Conservation (phyloP, 192 early-diverging fungal genomes). For the Podila horticola region DNA sequence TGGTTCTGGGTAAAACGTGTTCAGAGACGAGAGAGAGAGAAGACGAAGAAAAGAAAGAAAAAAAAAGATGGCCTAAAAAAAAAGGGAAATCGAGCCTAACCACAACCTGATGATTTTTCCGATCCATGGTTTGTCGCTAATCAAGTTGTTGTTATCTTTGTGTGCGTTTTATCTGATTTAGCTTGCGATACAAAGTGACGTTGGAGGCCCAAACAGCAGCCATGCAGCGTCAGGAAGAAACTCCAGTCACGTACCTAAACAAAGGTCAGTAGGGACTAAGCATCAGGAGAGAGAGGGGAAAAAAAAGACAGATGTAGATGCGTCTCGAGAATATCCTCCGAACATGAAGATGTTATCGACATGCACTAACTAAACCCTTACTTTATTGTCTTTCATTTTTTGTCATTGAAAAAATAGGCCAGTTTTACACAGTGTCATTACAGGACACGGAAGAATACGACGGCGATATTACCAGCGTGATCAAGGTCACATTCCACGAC, state of each 20-base stretch:
- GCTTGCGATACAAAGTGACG: conserved; percentile 43
- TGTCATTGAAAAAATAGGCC: conserved; percentile 43
- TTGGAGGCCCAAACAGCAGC: conserved; percentile 63
- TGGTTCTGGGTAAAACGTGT: conserved; percentile 17
- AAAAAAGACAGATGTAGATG: not conserved
- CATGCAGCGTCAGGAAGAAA: conserved; percentile 63
- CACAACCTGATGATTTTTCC: not conserved
- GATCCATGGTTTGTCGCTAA: not conserved
- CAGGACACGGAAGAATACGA: conserved; percentile 60
- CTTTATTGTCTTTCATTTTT: not conserved
- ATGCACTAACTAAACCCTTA: not conserved
- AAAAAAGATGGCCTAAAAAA: not conserved
- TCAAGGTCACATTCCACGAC: conserved; percentile 79
- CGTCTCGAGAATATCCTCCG: not conserved
- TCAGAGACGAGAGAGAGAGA: not conserved
- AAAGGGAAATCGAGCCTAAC: not conserved
- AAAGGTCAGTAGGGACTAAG: conserved; percentile 60
- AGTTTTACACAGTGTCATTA: conserved; percentile 67
- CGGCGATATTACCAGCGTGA: conserved; percentile 60
- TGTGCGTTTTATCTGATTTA: not conserved
- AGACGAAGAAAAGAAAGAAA: not conserved
- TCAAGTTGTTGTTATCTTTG: not conserved
- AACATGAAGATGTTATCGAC: not conserved
- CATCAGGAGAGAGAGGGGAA: not conserved
- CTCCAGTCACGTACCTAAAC: conserved; percentile 76